Evolutionary conservation across 2,329 filamentous ascomycete species (phyloP).

Genomic region (Fusarium sp.): DNA sequence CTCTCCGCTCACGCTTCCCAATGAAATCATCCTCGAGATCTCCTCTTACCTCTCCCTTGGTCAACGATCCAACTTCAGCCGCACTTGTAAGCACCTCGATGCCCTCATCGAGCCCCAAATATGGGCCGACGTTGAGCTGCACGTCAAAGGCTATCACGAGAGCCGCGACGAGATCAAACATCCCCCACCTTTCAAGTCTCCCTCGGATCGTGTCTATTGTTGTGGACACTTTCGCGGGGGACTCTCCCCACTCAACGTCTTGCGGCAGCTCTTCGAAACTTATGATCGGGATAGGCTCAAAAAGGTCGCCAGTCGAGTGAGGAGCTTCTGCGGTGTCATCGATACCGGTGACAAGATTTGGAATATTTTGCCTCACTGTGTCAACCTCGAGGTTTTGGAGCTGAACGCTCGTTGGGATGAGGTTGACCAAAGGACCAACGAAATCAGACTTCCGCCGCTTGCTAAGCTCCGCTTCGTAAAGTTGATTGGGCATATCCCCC

Average conservation of each 20-base stretch:
- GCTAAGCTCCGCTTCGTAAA: constrained; percentile 16
- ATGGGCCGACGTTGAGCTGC: constrained; percentile 32
- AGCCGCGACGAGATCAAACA: not conserved
- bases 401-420: not conserved
- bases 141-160: constrained; percentile 17
- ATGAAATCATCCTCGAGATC: constrained; percentile 7
- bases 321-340: constrained; percentile 1
- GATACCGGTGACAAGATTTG: not conserved
- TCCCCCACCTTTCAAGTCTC: constrained; percentile 2
- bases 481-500: constrained; percentile 17
- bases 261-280: not conserved
- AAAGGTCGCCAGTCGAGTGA: not conserved
- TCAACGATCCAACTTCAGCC: not conserved
- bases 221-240: not conserved
- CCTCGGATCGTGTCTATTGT: not conserved
- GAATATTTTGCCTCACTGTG: constrained; percentile 22
- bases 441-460: rapidly evolving
- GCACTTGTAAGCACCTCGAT: constrained; percentile 12
- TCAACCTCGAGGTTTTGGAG: constrained; percentile 19
- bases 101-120: constrained; percentile 3
- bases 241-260: no score
- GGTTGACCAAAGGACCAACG: rapidly evolving
- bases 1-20: not conserved
- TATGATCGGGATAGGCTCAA: not conserved
- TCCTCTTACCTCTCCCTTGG: not conserved